These are phyloP conservation scores for Mycocentrospora acerina DNA, from an alignment of 2,329 filamentous ascomycete genomes.

Conservation along the genomic window DNA sequence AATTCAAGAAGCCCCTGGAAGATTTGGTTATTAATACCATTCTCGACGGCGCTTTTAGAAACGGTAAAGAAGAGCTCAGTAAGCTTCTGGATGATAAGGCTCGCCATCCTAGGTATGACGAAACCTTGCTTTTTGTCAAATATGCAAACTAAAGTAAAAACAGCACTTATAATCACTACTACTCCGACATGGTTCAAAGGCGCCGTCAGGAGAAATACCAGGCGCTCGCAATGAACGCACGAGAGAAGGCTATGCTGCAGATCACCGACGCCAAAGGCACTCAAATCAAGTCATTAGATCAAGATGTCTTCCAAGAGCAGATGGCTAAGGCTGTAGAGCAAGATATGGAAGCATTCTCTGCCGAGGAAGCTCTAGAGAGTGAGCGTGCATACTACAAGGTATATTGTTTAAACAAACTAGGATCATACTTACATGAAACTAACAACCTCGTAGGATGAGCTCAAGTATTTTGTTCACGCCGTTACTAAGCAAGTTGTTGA, in stretches of 20 bases:
- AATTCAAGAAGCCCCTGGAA: constrained; percentile 42
- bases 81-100: constrained; percentile 51
- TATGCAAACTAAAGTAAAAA: too few species aligned
- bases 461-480: constrained; percentile 40
- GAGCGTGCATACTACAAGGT: constrained; percentile 43
- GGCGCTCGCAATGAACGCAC: not conserved
- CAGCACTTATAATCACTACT: constrained; percentile 50
- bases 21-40: constrained; percentile 42
- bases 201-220: constrained; percentile 1
- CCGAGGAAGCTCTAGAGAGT: constrained; percentile 40
- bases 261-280: not conserved
- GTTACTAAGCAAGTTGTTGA: constrained; percentile 44
- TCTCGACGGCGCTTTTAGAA: constrained; percentile 38
- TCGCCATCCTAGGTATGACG: constrained; percentile 47
- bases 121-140: too few species aligned
- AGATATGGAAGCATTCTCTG: constrained; percentile 39
- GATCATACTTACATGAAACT: too few species aligned
- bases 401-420: constrained; percentile 34
- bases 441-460: too few species aligned
- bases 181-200: constrained; percentile 1
- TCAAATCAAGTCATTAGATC: too few species aligned
- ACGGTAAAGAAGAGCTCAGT: constrained; percentile 40
- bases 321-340: constrained; percentile 11
- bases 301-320: not conserved
- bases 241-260: not conserved